Base-by-base conservation (phyloP, 768 basidiomycete genomes). In the Suillus brevipes region DNA sequence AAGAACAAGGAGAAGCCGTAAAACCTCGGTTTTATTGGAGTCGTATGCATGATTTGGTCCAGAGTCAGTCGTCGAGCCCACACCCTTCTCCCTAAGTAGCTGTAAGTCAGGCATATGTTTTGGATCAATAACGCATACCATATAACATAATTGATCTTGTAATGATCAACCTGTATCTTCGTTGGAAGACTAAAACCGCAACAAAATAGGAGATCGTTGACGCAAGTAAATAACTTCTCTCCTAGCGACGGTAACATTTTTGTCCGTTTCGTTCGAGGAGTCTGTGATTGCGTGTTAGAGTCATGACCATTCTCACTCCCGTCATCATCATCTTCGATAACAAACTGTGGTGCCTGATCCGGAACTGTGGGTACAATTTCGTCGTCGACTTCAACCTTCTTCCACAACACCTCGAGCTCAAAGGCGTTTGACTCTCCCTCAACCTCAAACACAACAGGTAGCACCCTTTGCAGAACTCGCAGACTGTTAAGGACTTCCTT, bases 401-500 rank as follows among this genome's bases (percentile, higher is more conserved):
- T 92, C 95, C 97, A 99, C 36, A 99, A 76, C 2, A 95, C 81
- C 69, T 92, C 89, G 68, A 86, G 71, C 71, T 96, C 96, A 70
- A 97, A 89, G 16, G 82, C 71, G 69, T 85, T 88, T 2, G 87
- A 81, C 71, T 91, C 92, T 37, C 86, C 86, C 65, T 91, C 89
- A 40, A 87, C 80, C 70, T 91, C 92, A 70, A 96, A 95, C 50
- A 98, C 78, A n/a, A 96, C 88, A 3, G 96, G 96, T 18, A 99
- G 80, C 23, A 98, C 84, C 58, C 97, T 86, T 65, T 94, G 90
- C 23, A 99, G 84, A 9, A 98, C 86, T 36, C 97, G 86, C n/a
- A 98, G 74, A 73, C 95, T 95, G 72, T 97, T 99, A 53, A 99
- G 82, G 5, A 89, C 93, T 74, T 98, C 91, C 69, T 90, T 94